A percentile compares a stretch with the other conserved stretches of the same genome.
Conservation (phyloP, 495 filamentous ascomycete species). For the Trichoderma parareesei region DNA sequence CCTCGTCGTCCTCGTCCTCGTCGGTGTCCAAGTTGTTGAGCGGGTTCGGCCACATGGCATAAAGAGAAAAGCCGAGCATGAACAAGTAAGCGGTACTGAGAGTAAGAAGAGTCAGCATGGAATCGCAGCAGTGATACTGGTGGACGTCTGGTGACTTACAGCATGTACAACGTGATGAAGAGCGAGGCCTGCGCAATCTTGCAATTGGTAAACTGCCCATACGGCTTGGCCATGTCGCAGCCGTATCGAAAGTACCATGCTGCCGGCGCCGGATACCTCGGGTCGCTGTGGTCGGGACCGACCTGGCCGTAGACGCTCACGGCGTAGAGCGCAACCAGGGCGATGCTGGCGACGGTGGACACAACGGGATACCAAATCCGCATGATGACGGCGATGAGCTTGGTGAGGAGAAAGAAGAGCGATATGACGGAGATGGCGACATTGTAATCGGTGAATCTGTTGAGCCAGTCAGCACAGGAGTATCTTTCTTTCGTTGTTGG, state of each 20-base stretch:
- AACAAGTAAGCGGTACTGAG: conserved; percentile 46
- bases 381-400: conserved; percentile 60
- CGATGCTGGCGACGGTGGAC: conserved; percentile 48
- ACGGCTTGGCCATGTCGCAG: conserved; percentile 55
- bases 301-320: conserved; percentile 65
- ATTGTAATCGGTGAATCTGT: conserved; percentile 72
- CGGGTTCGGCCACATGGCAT: conserved; percentile 53
- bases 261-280: conserved; percentile 54
- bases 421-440: conserved; percentile 72
- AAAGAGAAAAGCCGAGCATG: conserved; percentile 48
- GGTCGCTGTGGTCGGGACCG: conserved; percentile 72
- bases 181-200: conserved; percentile 68
- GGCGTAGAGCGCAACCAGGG: conserved; percentile 55
- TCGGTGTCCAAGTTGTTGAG: conserved; percentile 26
- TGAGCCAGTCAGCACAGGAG: background rate
- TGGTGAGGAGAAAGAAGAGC: conserved; percentile 58
- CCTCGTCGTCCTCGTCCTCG: conserved; percentile 31
- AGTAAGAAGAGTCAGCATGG: background rate
- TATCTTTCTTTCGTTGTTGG: background rate
- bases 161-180: conserved; percentile 58
- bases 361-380: conserved; percentile 65
- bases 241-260: conserved; percentile 80
- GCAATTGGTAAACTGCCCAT: conserved; percentile 57
- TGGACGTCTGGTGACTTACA: conserved; percentile 45
- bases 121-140: background rate